Evolutionary conservation across 768 basidiomycete genomes (phyloP).

Genomic region (Rhodotorula kratochvilovae): DNA sequence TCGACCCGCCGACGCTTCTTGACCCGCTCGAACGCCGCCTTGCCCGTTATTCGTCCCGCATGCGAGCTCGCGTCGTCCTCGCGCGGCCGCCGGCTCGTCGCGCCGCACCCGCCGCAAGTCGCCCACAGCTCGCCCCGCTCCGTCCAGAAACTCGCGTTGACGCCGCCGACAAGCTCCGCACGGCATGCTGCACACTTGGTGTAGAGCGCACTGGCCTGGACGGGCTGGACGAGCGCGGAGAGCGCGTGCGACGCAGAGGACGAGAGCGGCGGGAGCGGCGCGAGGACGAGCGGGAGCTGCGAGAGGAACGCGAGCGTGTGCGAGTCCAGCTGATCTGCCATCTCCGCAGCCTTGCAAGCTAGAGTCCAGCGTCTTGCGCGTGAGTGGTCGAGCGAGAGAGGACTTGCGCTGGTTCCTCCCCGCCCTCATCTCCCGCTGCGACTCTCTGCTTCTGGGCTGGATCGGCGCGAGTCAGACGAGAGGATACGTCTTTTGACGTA

Average conservation of each 20-base stretch:
- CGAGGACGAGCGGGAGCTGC: conserved; percentile 9
- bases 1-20: conserved; percentile 7
- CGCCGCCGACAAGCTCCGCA: conserved; percentile 13
- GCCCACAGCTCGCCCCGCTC: not conserved
- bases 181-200: conserved; percentile 8
- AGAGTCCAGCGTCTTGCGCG: no score
- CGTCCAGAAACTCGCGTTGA: conserved; percentile 13
- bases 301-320: conserved; percentile 1
- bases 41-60: not conserved
- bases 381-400: no score
- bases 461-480: no score
- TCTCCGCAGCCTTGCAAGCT: no score
- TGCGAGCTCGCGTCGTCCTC: fast-evolving
- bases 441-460: no score
- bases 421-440: no score
- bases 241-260: not conserved
- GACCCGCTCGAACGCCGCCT: conserved; percentile 1
- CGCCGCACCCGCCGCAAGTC: conserved; percentile 8
- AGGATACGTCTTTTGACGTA: no score
- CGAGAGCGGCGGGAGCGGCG: conserved; percentile 7
- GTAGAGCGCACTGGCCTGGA: not conserved
- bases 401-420: no score
- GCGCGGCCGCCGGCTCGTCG: not conserved
- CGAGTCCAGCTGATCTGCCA: not conserved
- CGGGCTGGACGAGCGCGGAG: not conserved